Percentiles rank a stretch among this genome's conserved stretches.
These are phyloP conservation scores for Linanthus parryae DNA, from an alignment of 148 eudicot genomes.

Conservation along the genomic window DNA sequence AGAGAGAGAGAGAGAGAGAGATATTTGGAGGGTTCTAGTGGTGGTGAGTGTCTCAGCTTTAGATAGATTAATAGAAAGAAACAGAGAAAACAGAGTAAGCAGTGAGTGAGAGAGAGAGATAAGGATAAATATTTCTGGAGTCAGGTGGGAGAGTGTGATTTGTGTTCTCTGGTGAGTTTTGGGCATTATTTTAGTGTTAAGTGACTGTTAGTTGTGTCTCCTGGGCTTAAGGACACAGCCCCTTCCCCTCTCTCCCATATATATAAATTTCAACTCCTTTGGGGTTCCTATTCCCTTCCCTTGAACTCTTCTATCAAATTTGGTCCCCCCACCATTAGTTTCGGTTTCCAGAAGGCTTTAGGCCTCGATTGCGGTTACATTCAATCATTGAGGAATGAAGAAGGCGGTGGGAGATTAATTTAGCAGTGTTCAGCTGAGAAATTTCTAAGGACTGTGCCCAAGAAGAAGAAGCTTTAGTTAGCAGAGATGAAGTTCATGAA, in stretches of 20 bases:
- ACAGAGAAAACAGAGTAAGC: too few relatives aligned
- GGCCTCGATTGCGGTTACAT: slow-evolving; percentile 28
- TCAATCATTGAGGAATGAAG: slow-evolving; percentile 27
- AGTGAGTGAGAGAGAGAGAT: too few relatives aligned
- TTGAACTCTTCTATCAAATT: slow-evolving; percentile 19
- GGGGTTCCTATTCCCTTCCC: too few relatives aligned
- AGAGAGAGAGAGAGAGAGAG: slow-evolving; percentile 16
- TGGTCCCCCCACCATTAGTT: slow-evolving; percentile 54
- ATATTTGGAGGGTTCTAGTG: slow-evolving; percentile 31
- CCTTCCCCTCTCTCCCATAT: slow-evolving; percentile 19
- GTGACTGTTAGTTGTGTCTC: slow-evolving; percentile 63
- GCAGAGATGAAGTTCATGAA: slow-evolving; percentile 93
- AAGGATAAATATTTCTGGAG: too few relatives aligned
- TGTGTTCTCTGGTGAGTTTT: too few relatives aligned
- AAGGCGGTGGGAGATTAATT: slow-evolving; percentile 20
- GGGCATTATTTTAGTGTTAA: slow-evolving; percentile 46
- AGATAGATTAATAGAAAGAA: too few relatives aligned
- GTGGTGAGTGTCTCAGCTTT: slow-evolving; percentile 36
- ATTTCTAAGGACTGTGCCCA: too few relatives aligned
- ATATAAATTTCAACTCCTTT: slow-evolving; percentile 9
- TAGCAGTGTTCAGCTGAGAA: slow-evolving; percentile 22
- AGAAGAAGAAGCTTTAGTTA: slow-evolving; percentile 44
- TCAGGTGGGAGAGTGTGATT: too few relatives aligned
- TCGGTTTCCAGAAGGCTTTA: slow-evolving; percentile 24
- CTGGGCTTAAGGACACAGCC: slow-evolving; percentile 64